Conservation (phyloP, 2,329 filamentous ascomycete species). For the Hyphodiscus sp. region DNA sequence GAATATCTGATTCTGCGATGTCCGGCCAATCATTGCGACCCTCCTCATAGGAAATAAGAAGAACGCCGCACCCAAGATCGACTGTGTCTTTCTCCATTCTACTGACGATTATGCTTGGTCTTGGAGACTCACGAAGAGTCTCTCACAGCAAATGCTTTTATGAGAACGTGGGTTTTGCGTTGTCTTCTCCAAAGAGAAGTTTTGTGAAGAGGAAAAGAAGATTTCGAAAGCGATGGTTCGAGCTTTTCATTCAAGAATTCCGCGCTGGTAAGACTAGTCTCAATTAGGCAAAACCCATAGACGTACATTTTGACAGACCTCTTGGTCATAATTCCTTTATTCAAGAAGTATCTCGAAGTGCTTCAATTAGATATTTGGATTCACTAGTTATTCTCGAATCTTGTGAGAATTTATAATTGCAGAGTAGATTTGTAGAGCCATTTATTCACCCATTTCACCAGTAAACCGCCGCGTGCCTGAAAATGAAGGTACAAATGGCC, state of each 20-base stretch:
- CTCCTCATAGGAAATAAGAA: conserved; percentile 10
- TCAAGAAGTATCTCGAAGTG: too few species aligned
- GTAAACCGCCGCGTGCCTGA: too few species aligned
- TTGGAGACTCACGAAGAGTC: conserved; percentile 8
- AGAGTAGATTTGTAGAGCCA: too few species aligned
- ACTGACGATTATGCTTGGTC: conserved; percentile 13
- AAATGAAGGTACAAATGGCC: too few species aligned
- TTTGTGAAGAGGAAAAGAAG: not conserved
- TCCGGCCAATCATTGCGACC: conserved; percentile 14
- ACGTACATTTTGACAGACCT: too few species aligned
- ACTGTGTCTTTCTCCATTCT: conserved; percentile 12
- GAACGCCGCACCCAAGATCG: conserved; percentile 15
- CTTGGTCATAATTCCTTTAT: too few species aligned
- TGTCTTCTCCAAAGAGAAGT: not conserved
- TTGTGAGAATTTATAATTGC: too few species aligned
- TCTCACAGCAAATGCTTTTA: not conserved
- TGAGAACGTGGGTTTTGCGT: not conserved
- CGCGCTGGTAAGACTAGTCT: too few species aligned
- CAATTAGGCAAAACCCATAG: too few species aligned
- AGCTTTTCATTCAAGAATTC: not conserved
- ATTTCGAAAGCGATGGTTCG: not conserved
- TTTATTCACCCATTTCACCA: too few species aligned
- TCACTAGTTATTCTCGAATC: too few species aligned
- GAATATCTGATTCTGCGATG: not conserved
- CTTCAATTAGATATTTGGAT: too few species aligned